Evolutionary conservation across 768 basidiomycete species (phyloP), one percentile per base, ranked within the genome.

Genomic region (Pisolithus marmoratus): DNA sequence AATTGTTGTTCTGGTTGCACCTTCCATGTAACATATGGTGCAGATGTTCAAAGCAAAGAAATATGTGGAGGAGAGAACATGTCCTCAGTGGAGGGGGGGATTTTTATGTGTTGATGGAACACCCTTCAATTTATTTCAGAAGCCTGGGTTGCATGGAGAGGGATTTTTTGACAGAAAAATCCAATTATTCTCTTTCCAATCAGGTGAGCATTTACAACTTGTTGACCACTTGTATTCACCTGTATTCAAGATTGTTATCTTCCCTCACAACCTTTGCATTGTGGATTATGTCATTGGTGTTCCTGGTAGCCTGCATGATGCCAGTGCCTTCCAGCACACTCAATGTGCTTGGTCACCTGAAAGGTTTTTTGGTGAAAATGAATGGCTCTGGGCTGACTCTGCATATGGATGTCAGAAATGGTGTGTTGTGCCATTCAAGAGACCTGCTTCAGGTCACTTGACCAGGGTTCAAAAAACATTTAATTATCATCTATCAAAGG

Each of bases 161-260:
- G 49, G 23, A 7, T 58, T 58, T 34, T 63, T 58, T 55, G 60
- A 63, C 40, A 41, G 54, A 12, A 57, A n/a, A 59, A 17, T 57
- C 54, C 22, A 40, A 53, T 14, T 64, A 63, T 34, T 64, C 60
- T 36, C 22, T 58, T 1, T 47, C 57, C 34, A 48, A 26, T 17
- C 58, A 61, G 49, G 60, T 63, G 40, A 26, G 48, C 50, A 34
- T 49, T 23, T 5, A 24, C 5, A 20, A 24, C 19, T 51, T 1
- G 8, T 1, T 48, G 42, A 23, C 3, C 29, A 17, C n/a, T 40
- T 37, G n/a, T 34, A 34, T 9, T 41, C 14, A 52, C 38, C 5
- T 31, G 22, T 14, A 34, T 23, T 43, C 23, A 38, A 58, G 57
- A 5, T 52, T 8, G 37, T 55, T 1, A 43, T 53, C 5, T 47